Evolutionary conservation across 2,329 filamentous ascomycete genomes (phyloP).

Genomic region (Aspergillus pseudotamarii): DNA sequence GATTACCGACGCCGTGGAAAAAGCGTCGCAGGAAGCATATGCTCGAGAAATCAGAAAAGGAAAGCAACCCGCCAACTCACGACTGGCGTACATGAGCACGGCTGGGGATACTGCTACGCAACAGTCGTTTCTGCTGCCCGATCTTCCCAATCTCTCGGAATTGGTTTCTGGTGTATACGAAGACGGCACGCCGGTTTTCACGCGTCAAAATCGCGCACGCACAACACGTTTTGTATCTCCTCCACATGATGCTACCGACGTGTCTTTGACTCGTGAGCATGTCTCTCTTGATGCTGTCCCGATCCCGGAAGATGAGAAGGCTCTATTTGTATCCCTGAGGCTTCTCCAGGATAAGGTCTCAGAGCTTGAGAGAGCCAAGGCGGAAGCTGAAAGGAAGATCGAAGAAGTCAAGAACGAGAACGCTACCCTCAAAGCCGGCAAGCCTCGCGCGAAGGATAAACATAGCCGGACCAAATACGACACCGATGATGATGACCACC

Average conservation of each 20-base stretch:
- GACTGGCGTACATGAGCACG: conserved; percentile 25
- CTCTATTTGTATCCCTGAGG: conserved; percentile 63
- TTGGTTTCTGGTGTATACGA: conserved; percentile 62
- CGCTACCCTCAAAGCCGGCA: conserved; percentile 52
- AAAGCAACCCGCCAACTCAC: conserved; percentile 26
- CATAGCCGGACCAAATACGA: conserved; percentile 37
- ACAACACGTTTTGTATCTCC: conserved; percentile 58
- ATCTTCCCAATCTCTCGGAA: conserved; percentile 63
- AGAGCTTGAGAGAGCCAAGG: conserved; percentile 59
- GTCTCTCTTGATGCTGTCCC: conserved; percentile 56
- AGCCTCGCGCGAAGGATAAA: conserved; percentile 38
- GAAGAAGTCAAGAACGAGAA: conserved; percentile 58
- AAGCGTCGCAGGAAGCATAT: conserved; percentile 40
- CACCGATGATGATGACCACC: conserved; percentile 50
- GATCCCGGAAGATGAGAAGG: conserved; percentile 64
- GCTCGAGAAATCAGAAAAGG: conserved; percentile 34
- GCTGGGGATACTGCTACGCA: conserved; percentile 54
- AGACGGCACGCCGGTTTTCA: conserved; percentile 60
- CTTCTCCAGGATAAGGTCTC: conserved; percentile 61
- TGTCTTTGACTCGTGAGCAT: conserved; percentile 42
- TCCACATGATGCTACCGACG: conserved; percentile 37
- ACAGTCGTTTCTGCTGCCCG: conserved; percentile 64
- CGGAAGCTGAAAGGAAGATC: conserved; percentile 51
- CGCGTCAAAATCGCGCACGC: conserved; percentile 52
- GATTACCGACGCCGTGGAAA: conserved; percentile 42